Conservation (phyloP, 768 basidiomycete species). For the Tulasnella sp. region DNA sequence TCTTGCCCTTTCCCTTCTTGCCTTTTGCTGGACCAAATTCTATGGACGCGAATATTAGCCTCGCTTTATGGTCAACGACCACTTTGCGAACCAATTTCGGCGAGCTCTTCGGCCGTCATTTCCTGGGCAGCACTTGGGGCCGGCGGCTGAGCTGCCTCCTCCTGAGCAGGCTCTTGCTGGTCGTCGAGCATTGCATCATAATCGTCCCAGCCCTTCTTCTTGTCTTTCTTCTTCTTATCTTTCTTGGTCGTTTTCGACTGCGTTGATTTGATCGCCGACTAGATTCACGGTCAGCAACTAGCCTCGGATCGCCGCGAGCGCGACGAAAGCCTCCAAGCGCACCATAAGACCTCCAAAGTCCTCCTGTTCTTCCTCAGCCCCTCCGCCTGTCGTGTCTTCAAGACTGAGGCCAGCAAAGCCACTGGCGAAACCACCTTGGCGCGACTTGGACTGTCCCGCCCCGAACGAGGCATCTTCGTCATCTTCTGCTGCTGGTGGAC, state of each 20-base stretch:
- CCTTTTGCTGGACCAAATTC: slow-evolving; percentile 62
- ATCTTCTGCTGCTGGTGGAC: slow-evolving; percentile 5
- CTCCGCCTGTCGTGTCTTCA: slow-evolving; percentile 33
- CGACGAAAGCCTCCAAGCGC: slow-evolving; percentile 30
- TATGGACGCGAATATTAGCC: slow-evolving; percentile 35
- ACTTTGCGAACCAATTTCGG: slow-evolving; percentile 39
- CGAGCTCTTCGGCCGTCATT: slow-evolving; percentile 65
- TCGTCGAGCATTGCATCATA: slow-evolving; percentile 29
- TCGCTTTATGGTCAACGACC: background rate
- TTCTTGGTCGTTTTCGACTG: slow-evolving; percentile 42
- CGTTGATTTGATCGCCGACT: slow-evolving; percentile 64
- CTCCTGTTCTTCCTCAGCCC: slow-evolving; percentile 52
- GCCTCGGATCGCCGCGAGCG: too few relatives aligned
- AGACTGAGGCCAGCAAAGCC: slow-evolving; percentile 18
- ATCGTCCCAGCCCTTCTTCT: slow-evolving; percentile 34
- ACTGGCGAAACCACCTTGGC: slow-evolving; percentile 19
- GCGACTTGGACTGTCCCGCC: slow-evolving; percentile 9
- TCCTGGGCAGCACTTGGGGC: slow-evolving; percentile 38
- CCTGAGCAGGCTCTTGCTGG: background rate
- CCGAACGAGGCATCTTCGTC: slow-evolving; percentile 16
- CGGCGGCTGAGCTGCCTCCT: slow-evolving; percentile 30
- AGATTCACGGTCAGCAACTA: slow-evolving; percentile 1
- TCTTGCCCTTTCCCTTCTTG: slow-evolving; percentile 27
- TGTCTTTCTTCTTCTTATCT: slow-evolving; percentile 50
- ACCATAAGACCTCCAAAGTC: slow-evolving; percentile 78